Evolutionary conservation across 768 basidiomycete genomes (phyloP).

Genomic region (Steccherinum ochraceum): DNA sequence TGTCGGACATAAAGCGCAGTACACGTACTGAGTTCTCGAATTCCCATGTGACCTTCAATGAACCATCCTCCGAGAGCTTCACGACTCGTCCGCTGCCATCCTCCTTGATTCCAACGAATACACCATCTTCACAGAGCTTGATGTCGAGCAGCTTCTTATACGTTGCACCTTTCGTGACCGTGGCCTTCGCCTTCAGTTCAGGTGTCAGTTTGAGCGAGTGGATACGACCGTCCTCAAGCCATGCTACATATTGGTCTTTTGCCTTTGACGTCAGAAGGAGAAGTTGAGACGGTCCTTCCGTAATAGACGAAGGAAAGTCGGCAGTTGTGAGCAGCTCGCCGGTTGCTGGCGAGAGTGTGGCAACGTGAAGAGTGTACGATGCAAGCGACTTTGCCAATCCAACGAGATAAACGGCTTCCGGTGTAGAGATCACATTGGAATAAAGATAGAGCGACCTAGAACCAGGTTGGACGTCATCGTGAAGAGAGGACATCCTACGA

Average conservation of each 20-base stretch:
- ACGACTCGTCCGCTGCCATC: conserved; percentile 57
- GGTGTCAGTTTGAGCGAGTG: conserved; percentile 47
- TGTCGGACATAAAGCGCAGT: background rate
- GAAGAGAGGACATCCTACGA: too few species aligned
- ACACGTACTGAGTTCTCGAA: conserved; percentile 49
- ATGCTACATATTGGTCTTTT: conserved; percentile 27
- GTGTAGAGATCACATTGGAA: conserved; percentile 51
- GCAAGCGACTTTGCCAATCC: conserved; percentile 38
- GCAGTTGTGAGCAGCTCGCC: conserved; percentile 44
- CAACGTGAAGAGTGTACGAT: conserved; percentile 63
- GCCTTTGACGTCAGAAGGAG: conserved; percentile 23
- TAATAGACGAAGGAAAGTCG: conserved; percentile 49
- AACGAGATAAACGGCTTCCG: conserved; percentile 47
- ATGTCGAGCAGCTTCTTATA: conserved; percentile 58
- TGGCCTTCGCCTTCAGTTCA: conserved; percentile 36
- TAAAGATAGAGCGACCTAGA: conserved; percentile 61
- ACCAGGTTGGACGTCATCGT: conserved; percentile 5
- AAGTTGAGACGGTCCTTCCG: conserved; percentile 28
- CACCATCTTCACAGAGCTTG: conserved; percentile 47
- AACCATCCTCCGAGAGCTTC: conserved; percentile 37
- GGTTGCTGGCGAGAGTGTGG: conserved; percentile 47
- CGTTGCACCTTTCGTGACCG: conserved; percentile 30
- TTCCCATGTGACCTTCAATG: conserved; percentile 40
- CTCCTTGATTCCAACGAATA: conserved; percentile 51
- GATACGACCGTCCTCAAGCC: conserved; percentile 48